Conservation (phyloP, 371 early-diverging fungal species). For the Actinomortierella wolfii region DNA sequence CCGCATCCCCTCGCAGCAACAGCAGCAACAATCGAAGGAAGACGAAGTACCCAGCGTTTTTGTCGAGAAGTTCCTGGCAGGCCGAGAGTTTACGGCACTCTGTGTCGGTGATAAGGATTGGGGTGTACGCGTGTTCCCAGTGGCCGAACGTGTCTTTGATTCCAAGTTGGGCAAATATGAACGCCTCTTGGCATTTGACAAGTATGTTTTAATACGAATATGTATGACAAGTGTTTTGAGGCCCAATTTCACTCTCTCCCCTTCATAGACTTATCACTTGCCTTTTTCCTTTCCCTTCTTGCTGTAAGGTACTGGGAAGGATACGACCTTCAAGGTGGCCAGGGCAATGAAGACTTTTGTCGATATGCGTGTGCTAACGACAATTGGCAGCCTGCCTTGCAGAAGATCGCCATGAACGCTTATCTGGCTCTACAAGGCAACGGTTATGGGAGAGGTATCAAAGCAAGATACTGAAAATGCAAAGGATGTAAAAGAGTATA, state of each 20-base stretch:
- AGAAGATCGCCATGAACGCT: slow-evolving; percentile 33
- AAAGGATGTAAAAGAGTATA: too few species aligned
- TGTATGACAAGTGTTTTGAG: not conserved
- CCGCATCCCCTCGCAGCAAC: too few species aligned
- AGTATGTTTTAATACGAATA: slow-evolving; percentile 23
- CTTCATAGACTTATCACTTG: not conserved
- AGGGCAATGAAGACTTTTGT: slow-evolving; percentile 40
- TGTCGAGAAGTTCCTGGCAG: slow-evolving; percentile 52
- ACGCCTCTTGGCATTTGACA: slow-evolving; percentile 54
- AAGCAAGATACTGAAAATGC: too few species aligned
- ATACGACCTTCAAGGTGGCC: slow-evolving; percentile 47
- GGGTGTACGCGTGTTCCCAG: slow-evolving; percentile 49
- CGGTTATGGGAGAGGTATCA: slow-evolving; percentile 51
- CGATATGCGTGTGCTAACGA: slow-evolving; percentile 46
- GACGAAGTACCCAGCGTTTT: slow-evolving; percentile 44
- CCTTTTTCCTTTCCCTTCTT: not conserved
- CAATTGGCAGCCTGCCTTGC: slow-evolving; percentile 46
- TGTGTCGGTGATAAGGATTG: slow-evolving; percentile 44
- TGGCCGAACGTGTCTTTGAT: slow-evolving; percentile 55
- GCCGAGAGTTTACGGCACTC: slow-evolving; percentile 55
- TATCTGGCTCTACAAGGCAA: slow-evolving; percentile 39
- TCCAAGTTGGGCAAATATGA: slow-evolving; percentile 33
- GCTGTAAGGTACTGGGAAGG: slow-evolving; percentile 49
- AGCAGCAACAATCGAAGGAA: too few species aligned
- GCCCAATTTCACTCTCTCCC: not conserved